Conservation (phyloP, 495 filamentous ascomycete genomes). For the Extremus antarcticus region DNA sequence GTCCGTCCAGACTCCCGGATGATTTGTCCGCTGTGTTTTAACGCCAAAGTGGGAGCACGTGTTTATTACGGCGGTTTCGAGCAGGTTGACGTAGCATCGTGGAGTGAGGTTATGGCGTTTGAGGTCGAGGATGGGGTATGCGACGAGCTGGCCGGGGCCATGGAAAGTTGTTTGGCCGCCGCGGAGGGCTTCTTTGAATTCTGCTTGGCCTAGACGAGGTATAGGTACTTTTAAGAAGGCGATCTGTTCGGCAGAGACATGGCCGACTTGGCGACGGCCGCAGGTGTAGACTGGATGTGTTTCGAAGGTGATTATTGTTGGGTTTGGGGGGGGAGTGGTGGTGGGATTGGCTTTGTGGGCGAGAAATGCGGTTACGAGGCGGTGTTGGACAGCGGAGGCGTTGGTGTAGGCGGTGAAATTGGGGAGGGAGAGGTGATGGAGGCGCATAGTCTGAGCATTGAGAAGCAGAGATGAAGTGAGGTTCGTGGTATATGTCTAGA, state of each 20-base stretch:
- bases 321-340: constrained; percentile 35
- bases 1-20: constrained; percentile 78
- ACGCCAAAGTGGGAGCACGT: constrained; percentile 49
- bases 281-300: constrained; percentile 81
- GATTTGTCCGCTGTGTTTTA: constrained; percentile 48
- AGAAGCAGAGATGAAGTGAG: not conserved
- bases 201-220: constrained; percentile 36
- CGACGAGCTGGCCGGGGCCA: constrained; percentile 82
- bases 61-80: constrained; percentile 65
- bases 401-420: constrained; percentile 37
- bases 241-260: constrained; percentile 38
- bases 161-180: constrained; percentile 94
- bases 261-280: constrained; percentile 67
- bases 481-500: no score
- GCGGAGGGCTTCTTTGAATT: constrained; percentile 58
- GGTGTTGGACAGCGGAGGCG: constrained; percentile 33
- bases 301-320: constrained; percentile 73
- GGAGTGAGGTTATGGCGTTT: constrained; percentile 42
- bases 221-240: constrained; percentile 29
- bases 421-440: constrained; percentile 65
- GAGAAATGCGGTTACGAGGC: constrained; percentile 36
- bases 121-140: constrained; percentile 79
- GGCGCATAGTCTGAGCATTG: constrained; percentile 28
- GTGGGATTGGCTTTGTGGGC: constrained; percentile 35
- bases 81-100: constrained; percentile 57